Evolutionary conservation across 805 yeast genomes (phyloP), one percentile per base, ranked within the genome.

Genomic region (Ogataea allantospora): DNA sequence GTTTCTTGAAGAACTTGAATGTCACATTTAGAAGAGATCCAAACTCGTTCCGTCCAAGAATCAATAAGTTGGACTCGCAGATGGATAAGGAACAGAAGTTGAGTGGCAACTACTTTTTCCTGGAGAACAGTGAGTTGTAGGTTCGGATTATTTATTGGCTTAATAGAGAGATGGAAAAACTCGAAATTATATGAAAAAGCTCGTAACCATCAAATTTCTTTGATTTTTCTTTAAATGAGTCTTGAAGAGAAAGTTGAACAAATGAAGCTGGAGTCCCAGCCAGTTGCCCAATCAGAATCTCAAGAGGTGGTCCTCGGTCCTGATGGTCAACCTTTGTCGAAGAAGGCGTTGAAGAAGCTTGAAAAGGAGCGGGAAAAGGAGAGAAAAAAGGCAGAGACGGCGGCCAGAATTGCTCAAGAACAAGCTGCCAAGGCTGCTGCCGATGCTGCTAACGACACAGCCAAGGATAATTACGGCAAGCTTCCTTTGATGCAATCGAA

Each of bases 21-120:
- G 99, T 93, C 46, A 93, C 99, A 2, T 93, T 93, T 73, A 87
- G 99, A 80, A 88, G 99, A 74, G 99, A 93, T 70, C 98, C 99
- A 57, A 88, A 81, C 63, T 86, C 96, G 40, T 93, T 78, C 77
- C 84, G 99, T 71, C 99, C 99, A 58, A 86, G 99, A 78, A 93
- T 93, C 65, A 93, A 93, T 74, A 93, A 93, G 70, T 71, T 87
- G 60, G 98, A 86, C 60, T 89, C 98, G 38, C 99, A 93, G 75
- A 88, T 93, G 96, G 99, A 93, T 68, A 93, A 84, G 70, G 98
- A 93, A 71, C 99, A 93, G 69, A 93, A 93, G 71, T 60, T 77
- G 29, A 60, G 78, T 34, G 99, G 99, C 45, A 89, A 91, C 74
- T 93, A 84, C 72, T 93, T 93, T 81, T 93, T 93, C 79, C 76